Percentiles rank a stretch among this genome's conserved stretches.
These are phyloP conservation scores for Ophiobolus disseminans DNA, from an alignment of 2,329 filamentous ascomycete species.

Conservation along the genomic window DNA sequence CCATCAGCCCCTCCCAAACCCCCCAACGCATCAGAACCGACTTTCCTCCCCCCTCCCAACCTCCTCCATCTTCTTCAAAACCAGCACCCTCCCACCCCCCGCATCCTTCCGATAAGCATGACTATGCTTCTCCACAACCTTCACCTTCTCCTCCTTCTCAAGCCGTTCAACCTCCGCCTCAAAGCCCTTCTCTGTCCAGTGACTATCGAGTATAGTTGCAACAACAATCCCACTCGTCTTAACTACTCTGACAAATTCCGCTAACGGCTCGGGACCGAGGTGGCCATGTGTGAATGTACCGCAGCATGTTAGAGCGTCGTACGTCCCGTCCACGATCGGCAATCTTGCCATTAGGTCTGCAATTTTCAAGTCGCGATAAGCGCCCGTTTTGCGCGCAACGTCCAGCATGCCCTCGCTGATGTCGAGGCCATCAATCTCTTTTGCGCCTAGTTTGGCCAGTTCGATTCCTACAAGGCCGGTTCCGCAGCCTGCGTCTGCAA, in stretches of 20 bases:
- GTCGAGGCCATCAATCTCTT: conserved; percentile 61
- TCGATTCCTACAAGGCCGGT: conserved; percentile 61
- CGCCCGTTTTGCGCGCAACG: conserved; percentile 57
- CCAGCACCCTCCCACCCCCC: conserved; percentile 24
- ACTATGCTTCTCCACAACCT: conserved; percentile 44
- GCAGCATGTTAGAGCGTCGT: conserved; percentile 61
- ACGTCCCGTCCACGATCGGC: conserved; percentile 49
- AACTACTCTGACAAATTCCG: conserved; percentile 59
- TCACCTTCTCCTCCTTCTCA: conserved; percentile 42
- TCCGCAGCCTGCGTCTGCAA: conserved; percentile 65
- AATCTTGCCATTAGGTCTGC: conserved; percentile 58
- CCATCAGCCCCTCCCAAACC: no score
- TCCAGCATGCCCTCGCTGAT: conserved; percentile 62
- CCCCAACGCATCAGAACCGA: no score
- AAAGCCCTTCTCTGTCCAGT: conserved; percentile 60
- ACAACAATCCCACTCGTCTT: conserved; percentile 58
- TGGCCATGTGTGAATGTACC: conserved; percentile 65
- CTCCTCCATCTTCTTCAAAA: conserved; percentile 11
- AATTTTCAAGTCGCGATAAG: conserved; percentile 55
- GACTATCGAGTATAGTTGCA: conserved; percentile 59
- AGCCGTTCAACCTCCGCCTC: conserved; percentile 54
- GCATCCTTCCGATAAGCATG: conserved; percentile 39
- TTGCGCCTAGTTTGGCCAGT: conserved; percentile 54
- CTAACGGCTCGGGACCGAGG: conserved; percentile 58
- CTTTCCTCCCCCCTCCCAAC: neutral